Percentiles rank a stretch among this genome's conserved stretches.
Evolutionary conservation across 805 yeast species (phyloP).

Genomic region (Limtongozyma cylindracea): DNA sequence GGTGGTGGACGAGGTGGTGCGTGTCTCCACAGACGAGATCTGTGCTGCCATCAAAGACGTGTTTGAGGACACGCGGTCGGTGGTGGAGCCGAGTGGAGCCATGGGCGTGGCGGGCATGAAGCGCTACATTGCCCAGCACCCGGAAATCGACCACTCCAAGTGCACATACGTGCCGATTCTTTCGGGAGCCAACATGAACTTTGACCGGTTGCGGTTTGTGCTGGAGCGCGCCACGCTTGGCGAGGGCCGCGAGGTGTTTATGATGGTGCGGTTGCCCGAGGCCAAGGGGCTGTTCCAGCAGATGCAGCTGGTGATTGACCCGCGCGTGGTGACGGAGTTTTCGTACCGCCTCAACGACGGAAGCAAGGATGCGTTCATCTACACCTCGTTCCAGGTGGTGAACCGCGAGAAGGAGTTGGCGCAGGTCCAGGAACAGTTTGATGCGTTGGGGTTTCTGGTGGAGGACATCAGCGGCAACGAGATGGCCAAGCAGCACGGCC

Average conservation of each 20-base stretch:
- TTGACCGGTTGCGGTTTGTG: constrained; percentile 85
- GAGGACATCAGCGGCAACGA: constrained; percentile 79
- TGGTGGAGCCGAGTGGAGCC: constrained; percentile 96
- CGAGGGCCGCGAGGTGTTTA: constrained; percentile 88
- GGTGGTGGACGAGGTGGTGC: constrained; percentile 70
- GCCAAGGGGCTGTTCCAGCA: constrained; percentile 29
- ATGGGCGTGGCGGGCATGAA: constrained; percentile 87
- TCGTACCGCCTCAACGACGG: constrained; percentile 60
- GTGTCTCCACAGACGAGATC: constrained; percentile 77
- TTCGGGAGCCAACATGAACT: constrained; percentile 97
- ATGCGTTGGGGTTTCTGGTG: constrained; percentile 40
- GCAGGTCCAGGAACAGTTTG: constrained; percentile 31
- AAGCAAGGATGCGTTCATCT: constrained; percentile 41
- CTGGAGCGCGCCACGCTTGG: constrained; percentile 97
- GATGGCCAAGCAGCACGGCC: constrained; percentile 87
- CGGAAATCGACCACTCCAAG: constrained; percentile 37
- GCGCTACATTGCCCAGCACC: constrained; percentile 43
- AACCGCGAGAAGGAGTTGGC: constrained; percentile 53
- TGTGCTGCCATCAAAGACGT: constrained; percentile 93
- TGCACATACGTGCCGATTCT: constrained; percentile 64
- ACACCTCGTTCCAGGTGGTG: constrained; percentile 66
- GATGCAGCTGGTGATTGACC: constrained; percentile 55
- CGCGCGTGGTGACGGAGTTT: constrained; percentile 85
- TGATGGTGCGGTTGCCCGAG: constrained; percentile 13
- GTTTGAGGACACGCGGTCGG: constrained; percentile 83